phyloP scores from a whole-genome alignment of 768 basidiomycete species.

The Serendipita sp. region DNA sequence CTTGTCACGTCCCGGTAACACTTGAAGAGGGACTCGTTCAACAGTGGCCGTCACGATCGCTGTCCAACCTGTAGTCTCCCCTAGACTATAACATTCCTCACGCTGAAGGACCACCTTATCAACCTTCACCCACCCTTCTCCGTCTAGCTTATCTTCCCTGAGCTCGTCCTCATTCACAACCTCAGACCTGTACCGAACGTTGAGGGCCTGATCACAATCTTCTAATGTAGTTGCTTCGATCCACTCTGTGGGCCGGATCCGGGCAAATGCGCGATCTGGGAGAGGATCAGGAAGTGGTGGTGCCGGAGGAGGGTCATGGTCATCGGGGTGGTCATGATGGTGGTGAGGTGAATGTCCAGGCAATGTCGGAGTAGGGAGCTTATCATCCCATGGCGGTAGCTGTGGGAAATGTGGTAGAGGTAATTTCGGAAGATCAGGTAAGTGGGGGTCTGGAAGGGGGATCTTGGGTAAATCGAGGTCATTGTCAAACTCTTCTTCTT shows the following conservation, averaged over 20 bases:
- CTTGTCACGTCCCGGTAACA: conserved; percentile 60
- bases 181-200: conserved; percentile 9
- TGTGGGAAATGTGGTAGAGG: not conserved
- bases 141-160: not conserved
- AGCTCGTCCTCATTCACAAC: not conserved
- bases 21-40: conserved; percentile 56
- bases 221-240: conserved; percentile 23
- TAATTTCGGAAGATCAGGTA: not conserved
- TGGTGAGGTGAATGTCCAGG: not conserved
- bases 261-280: conserved; percentile 59
- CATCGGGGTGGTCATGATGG: conserved; percentile 13
- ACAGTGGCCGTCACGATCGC: conserved; percentile 44
- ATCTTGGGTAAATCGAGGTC: not conserved
- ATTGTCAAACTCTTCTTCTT: not conserved
- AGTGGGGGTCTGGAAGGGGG: not conserved
- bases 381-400: not conserved
- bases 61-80: conserved; percentile 32
- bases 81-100: conserved; percentile 24
- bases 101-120: not conserved
- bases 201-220: not conserved
- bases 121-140: not conserved
- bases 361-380: not conserved
- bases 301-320: no score
- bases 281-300: conserved; percentile 48
- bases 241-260: conserved; percentile 59